Percentiles rank a stretch among this genome's conserved stretches.
Conservation (phyloP, 352 stramenopile species). For the Pythium aquatile region DNA sequence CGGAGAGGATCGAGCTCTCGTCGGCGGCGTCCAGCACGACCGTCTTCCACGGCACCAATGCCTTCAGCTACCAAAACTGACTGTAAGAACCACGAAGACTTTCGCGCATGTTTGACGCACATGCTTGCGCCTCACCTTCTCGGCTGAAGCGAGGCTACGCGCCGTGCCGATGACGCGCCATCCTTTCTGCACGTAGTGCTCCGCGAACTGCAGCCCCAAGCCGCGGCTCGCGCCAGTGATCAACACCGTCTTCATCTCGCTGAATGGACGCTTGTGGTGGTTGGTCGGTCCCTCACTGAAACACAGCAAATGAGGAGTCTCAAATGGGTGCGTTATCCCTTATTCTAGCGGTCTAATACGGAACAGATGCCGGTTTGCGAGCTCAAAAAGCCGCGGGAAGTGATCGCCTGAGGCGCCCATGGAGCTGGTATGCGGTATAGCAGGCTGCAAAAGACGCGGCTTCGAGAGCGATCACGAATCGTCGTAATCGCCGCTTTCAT, state of each 20-base stretch:
- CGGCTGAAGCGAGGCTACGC: conserved; percentile 15
- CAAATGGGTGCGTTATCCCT: background rate
- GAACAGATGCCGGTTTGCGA: too few species aligned
- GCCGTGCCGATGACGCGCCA: conserved; percentile 34
- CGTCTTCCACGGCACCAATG: conserved; percentile 19
- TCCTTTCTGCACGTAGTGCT: conserved; percentile 29
- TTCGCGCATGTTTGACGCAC: background rate
- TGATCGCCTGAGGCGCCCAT: background rate
- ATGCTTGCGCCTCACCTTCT: conserved; percentile 20
- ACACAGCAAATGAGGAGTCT: background rate
- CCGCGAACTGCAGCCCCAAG: conserved; percentile 28
- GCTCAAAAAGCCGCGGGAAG: background rate
- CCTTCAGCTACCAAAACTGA: background rate
- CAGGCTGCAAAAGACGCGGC: background rate
- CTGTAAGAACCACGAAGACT: background rate
- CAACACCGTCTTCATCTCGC: conserved; percentile 28
- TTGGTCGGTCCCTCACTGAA: background rate
- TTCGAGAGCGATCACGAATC: background rate
- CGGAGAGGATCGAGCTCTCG: conserved; percentile 24
- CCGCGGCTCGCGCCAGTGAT: conserved; percentile 37
- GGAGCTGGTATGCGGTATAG: background rate
- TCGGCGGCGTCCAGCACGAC: conserved; percentile 24
- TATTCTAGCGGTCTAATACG: background rate
- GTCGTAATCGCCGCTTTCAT: background rate
- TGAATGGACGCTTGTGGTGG: too few species aligned